Base-by-base conservation (phyloP, 106 monocot species). In the Dendrobium chrysotoxum region DNA sequence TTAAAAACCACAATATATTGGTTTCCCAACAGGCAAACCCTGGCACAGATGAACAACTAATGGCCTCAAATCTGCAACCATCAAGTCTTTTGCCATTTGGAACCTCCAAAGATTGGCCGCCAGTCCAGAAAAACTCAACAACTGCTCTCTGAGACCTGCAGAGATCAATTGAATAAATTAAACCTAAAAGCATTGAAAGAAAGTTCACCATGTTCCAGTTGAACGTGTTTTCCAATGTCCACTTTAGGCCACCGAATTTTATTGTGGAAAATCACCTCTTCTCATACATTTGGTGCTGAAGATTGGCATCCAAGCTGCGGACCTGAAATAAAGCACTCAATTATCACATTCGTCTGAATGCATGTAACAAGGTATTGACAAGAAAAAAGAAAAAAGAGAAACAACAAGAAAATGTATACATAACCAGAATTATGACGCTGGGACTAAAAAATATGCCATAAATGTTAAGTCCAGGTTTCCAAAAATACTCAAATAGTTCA, bases 281-380 rank as follows among this genome's bases (percentile, higher is more conserved):
- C 58, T 96, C 86, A 86, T 96, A 96, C 95, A 96, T 96, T 77
- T 39, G 93, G 31, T 96, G 85, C 85, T 93, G 78, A 75, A 89
- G 81, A 54, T 83, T 77, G 38, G 82, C 38, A 80, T 96, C 95
- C 40, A 96, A 86, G 76, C 86, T 87, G 46, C 85, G 91, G n/a
- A 93, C 95, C 92, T 95, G 87, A 50, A 77, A 83, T 18, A 47
- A 15, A 65, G 66, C 30, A 81, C 40, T 2, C 18, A 0, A 21
- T 40, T 74, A 65, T 31, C 31, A 35, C 70, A 28, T 16, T 70
- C 31, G 2, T 31, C n/a, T n/a, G 25, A 65, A 65, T 65, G 25
- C 5, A 65, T 26, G 64, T 26, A 65, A 65, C 64, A 7, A 65
- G 23, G 23, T 65, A 65, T 8, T 25, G 25, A 23, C 64, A 25